Conservation (phyloP, 73 alveolate species). For the Paramecium sonneborni region DNA sequence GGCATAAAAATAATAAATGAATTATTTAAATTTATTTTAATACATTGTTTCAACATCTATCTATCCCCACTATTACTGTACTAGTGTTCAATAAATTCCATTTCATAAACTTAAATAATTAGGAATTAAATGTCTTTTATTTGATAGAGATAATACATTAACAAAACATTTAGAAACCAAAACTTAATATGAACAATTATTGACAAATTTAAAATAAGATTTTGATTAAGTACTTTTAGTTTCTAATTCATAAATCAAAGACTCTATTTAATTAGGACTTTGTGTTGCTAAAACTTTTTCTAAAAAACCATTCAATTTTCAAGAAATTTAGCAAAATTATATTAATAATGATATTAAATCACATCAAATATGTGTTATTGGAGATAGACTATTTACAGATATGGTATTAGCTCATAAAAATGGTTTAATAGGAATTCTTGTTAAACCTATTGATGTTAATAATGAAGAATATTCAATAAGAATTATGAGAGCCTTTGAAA, state of each 20-base stretch:
- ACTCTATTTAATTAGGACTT: neutral
- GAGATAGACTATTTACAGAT: slow-evolving; percentile 48
- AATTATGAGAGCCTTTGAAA: neutral
- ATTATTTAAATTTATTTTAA: neutral
- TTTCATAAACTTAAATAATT: neutral
- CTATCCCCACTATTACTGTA: neutral
- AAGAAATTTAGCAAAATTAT: neutral
- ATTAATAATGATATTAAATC: neutral
- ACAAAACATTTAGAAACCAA: neutral
- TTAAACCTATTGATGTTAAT: neutral
- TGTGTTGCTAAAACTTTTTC: neutral
- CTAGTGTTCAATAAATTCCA: neutral
- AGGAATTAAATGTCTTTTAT: slow-evolving; percentile 14
- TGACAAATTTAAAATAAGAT: neutral
- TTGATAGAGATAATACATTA: slow-evolving; percentile 47
- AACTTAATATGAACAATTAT: neutral
- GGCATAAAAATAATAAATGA: slow-evolving; percentile 28
- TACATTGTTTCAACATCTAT: neutral
- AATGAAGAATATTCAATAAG: neutral
- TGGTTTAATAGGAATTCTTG: slow-evolving; percentile 34
- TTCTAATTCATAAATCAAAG: neutral
- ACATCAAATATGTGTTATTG: slow-evolving; percentile 27
- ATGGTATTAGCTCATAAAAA: neutral
- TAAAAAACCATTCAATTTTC: slow-evolving; percentile 30
- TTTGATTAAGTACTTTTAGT: slow-evolving; percentile 19